Conservation (phyloP, 768 basidiomycete species). For the Boletales sp. region DNA sequence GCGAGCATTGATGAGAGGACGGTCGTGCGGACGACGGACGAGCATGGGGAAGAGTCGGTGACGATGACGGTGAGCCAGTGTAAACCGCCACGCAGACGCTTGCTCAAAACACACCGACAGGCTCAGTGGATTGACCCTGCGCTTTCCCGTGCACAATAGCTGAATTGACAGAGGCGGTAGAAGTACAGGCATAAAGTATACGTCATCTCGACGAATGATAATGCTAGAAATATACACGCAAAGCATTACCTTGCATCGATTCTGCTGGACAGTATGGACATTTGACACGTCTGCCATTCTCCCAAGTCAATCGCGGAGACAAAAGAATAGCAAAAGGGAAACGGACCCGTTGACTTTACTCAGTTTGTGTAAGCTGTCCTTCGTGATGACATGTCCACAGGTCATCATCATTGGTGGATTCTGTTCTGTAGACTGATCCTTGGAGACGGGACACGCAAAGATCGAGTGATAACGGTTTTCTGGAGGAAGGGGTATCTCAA, state of each 20-base stretch:
- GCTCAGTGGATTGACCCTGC: constrained; percentile 27
- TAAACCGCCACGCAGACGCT: not conserved
- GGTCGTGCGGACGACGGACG: constrained; percentile 40
- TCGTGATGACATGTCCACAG: constrained; percentile 94
- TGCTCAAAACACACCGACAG: constrained; percentile 8
- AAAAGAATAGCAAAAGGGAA: constrained; percentile 10
- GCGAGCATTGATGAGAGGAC: constrained; percentile 56
- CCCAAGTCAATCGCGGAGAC: not conserved
- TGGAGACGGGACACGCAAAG: constrained; percentile 96
- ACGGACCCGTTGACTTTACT: constrained; percentile 83
- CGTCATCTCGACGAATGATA: not conserved
- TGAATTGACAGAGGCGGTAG: not conserved
- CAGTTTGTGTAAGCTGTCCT: constrained; percentile 86
- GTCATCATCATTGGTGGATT: constrained; percentile 99
- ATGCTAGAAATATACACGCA: constrained; percentile 63
- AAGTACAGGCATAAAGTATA: constrained; percentile 9
- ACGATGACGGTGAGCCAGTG: constrained; percentile 45
- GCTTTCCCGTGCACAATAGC: not conserved
- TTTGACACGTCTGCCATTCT: constrained; percentile 70
- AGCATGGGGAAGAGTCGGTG: constrained; percentile 54
- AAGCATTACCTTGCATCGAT: constrained; percentile 50
- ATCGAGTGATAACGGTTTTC: constrained; percentile 94
- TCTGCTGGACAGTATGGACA: constrained; percentile 96
- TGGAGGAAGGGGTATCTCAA: constrained; percentile 86
- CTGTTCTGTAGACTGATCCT: constrained; percentile 88